Base-by-base conservation (phyloP, 768 basidiomycete species). In the Lentinula edodes region DNA sequence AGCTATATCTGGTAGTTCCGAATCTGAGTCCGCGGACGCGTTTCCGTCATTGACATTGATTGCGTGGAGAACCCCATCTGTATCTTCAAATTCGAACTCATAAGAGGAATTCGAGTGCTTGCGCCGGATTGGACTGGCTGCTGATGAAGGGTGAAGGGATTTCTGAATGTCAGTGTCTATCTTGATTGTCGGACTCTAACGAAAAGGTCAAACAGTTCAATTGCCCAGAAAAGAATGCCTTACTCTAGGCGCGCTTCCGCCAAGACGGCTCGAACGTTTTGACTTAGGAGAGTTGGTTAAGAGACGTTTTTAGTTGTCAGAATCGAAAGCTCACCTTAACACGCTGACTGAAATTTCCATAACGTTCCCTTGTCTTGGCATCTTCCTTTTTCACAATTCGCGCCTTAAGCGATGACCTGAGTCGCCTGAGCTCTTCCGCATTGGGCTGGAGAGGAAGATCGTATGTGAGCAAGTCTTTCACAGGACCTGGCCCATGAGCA, bases 21-120 rank as follows among this genome's bases (percentile, higher is more conserved):
- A 56, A 41, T 23, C 55, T 18, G 59, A 60, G 15, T 60, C 62
- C 13, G 38, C 62, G 7, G 62, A 62, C 3, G 36, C 42, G 34
- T 42, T 58, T 15, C 56, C 55, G 12, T 62, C 55, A 20, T 56
- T 32, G 3, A 16, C 53, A 18, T 20, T 59, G 7, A 59, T 46
- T 46, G 43, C 15, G 8, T 18, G 58, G 6, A 48, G n/a, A n/a
- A 48, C 45, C 8, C 48, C 58, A 18, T 59, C 45, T 59, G 43
- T 12, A 9, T 56, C 61, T 18, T 56, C 61, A 18, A 62, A 50
- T n/a, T 62, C 61, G 10, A 62, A 62, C 36, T 62, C 54, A 46
- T 54, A 51, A 46, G 42, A 45, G 34, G 48, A 53, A 16, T 7
- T 36, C 34, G 52, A 34, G 28, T 42, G 39, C 28, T 34, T 56